Evolutionary conservation across 331 rosid species (phyloP).

Genomic region (Pyracantha coccinea): DNA sequence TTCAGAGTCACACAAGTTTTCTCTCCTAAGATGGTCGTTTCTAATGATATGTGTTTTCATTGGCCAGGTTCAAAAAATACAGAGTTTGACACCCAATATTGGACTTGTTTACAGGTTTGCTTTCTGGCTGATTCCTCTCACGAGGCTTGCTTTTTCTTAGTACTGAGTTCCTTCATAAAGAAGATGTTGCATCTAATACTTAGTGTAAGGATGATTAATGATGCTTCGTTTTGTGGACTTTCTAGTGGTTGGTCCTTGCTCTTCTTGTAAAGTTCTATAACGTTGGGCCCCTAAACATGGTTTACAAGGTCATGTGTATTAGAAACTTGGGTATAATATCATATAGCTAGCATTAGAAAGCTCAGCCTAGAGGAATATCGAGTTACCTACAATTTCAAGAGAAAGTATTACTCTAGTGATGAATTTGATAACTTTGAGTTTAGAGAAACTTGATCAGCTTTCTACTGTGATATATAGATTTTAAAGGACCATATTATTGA

Average conservation of each 20-base stretch:
- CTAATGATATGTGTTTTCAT: constrained; percentile 2
- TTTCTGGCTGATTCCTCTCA: background rate
- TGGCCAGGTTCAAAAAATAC: constrained; percentile 83
- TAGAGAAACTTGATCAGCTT: too few relatives aligned
- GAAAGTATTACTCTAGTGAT: too few relatives aligned
- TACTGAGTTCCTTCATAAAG: background rate
- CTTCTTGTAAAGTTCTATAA: background rate
- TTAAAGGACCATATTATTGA: too few relatives aligned
- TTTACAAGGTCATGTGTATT: background rate
- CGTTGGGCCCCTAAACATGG: background rate
- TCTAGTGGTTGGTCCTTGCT: too few relatives aligned
- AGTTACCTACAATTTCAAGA: background rate
- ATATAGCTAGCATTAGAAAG: background rate
- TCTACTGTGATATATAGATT: too few relatives aligned
- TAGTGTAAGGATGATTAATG: too few relatives aligned
- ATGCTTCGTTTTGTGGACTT: background rate
- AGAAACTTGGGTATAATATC: background rate
- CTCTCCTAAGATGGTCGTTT: background rate
- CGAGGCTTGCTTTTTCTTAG: background rate
- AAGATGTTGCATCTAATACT: too few relatives aligned
- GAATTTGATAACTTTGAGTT: too few relatives aligned
- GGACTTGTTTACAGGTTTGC: constrained; percentile 90
- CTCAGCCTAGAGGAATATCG: background rate
- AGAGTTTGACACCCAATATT: constrained; percentile 74
- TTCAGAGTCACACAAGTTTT: background rate